Evolutionary conservation across 257 asterid species (phyloP).

Genomic region (Rhazya stricta): DNA sequence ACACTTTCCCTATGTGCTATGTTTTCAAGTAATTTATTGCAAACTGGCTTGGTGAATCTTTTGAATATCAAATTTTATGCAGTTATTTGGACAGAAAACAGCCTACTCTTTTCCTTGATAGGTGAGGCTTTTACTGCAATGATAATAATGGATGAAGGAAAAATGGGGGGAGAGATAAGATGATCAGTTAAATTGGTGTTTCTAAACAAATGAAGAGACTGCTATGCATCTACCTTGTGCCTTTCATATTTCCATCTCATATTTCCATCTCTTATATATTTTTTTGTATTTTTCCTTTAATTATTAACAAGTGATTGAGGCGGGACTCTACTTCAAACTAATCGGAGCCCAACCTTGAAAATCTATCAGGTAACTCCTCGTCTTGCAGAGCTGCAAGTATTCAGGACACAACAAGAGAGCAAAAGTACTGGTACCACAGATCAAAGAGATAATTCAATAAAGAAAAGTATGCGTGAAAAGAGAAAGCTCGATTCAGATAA

Average conservation of each 20-base stretch:
- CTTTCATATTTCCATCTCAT: not conserved
- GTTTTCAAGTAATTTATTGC: not conserved
- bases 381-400: conserved; percentile 76
- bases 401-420: conserved; percentile 69
- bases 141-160: not conserved
- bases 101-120: not conserved
- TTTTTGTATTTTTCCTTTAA: not conserved
- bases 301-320: not conserved
- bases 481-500: conserved; percentile 53
- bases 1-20: not conserved
- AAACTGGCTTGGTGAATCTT: not conserved
- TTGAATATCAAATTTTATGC: not conserved
- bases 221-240: too few relatives aligned
- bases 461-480: conserved; percentile 60
- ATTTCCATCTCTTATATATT: not conserved
- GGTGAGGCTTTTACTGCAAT: not conserved
- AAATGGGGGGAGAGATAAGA: not conserved
- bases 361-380: conserved; percentile 83
- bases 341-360: not conserved
- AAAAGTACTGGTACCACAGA: conserved; percentile 36
- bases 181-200: not conserved
- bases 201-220: too few relatives aligned
- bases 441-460: conserved; percentile 43
- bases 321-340: not conserved
- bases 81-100: not conserved